These are phyloP conservation scores for Sclerospora graminicola DNA, from an alignment of 352 stramenopile species.

Conservation along the genomic window DNA sequence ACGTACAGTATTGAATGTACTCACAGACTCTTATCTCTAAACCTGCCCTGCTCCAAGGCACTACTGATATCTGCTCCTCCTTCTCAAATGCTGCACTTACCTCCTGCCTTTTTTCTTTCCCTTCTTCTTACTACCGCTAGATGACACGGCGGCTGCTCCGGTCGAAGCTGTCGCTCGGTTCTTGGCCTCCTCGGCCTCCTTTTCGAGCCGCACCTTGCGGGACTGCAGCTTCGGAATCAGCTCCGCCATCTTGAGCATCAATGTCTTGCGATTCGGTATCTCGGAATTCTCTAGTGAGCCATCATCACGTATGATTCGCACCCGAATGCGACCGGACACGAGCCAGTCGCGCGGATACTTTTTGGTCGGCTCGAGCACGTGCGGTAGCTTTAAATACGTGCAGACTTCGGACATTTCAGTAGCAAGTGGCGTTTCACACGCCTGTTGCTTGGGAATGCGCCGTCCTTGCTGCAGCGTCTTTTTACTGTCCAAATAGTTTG, in stretches of 20 bases:
- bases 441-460: slow-evolving; percentile 50
- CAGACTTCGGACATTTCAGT: slow-evolving; percentile 83
- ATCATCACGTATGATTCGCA: slow-evolving; percentile 55
- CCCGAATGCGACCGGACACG: slow-evolving; percentile 54
- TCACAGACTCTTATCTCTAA: too few species aligned
- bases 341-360: slow-evolving; percentile 77
- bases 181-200: slow-evolving; percentile 53
- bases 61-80: too few species aligned
- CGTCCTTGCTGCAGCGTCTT: slow-evolving; percentile 80
- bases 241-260: slow-evolving; percentile 85
- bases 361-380: slow-evolving; percentile 74
- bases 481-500: slow-evolving; percentile 76
- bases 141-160: slow-evolving; percentile 10
- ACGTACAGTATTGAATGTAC: too few species aligned
- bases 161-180: slow-evolving; percentile 23
- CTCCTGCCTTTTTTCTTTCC: slow-evolving; percentile 80
- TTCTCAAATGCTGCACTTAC: slow-evolving; percentile 21
- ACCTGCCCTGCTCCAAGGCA: too few species aligned
- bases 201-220: slow-evolving; percentile 63
- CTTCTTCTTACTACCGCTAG: slow-evolving; percentile 71
- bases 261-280: slow-evolving; percentile 52
- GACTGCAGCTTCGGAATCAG: slow-evolving; percentile 79
- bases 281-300: slow-evolving; percentile 56
- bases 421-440: slow-evolving; percentile 59
- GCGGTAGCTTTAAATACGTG: slow-evolving; percentile 66